These are phyloP conservation scores for Leccinum boreale DNA, from an alignment of 768 basidiomycete genomes.

Conservation along the genomic window DNA sequence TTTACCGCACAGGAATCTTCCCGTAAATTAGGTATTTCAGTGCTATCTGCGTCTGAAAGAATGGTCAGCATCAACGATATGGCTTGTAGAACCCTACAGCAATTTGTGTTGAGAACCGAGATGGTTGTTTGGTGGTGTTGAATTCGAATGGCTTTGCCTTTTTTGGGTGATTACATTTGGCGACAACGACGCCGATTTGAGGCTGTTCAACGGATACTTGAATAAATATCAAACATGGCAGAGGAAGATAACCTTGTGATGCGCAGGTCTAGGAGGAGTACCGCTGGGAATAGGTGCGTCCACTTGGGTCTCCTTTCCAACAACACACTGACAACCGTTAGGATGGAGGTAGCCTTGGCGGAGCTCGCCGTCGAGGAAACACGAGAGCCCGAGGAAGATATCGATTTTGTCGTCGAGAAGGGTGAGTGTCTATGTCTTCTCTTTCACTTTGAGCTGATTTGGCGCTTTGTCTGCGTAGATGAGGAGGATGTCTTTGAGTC, in stretches of 20 bases:
- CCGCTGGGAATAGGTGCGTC: constrained; percentile 72
- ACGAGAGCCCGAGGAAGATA: constrained; percentile 66
- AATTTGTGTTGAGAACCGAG: not conserved
- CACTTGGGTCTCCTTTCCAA: not conserved
- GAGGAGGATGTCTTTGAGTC: constrained; percentile 81
- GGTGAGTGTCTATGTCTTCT: constrained; percentile 36
- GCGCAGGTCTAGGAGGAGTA: constrained; percentile 65
- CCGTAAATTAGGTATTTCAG: no score
- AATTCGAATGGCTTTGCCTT: constrained; percentile 12
- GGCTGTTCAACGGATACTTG: not conserved
- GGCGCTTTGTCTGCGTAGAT: constrained; percentile 39
- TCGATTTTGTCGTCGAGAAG: constrained; percentile 64
- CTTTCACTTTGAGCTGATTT: not conserved
- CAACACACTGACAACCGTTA: constrained; percentile 25
- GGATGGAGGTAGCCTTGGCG: constrained; percentile 52
- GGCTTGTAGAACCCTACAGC: not conserved
- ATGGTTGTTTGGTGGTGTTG: constrained; percentile 13
- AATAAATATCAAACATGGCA: constrained; percentile 7
- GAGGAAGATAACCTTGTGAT: constrained; percentile 36
- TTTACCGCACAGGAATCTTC: not conserved
- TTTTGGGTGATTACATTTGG: not conserved
- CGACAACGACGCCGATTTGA: not conserved
- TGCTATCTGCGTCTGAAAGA: no score
- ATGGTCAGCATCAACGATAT: no score
- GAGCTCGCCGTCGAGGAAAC: no score